phyloP scores from a whole-genome alignment of 345 rosid species.

The Firmiana major region DNA sequence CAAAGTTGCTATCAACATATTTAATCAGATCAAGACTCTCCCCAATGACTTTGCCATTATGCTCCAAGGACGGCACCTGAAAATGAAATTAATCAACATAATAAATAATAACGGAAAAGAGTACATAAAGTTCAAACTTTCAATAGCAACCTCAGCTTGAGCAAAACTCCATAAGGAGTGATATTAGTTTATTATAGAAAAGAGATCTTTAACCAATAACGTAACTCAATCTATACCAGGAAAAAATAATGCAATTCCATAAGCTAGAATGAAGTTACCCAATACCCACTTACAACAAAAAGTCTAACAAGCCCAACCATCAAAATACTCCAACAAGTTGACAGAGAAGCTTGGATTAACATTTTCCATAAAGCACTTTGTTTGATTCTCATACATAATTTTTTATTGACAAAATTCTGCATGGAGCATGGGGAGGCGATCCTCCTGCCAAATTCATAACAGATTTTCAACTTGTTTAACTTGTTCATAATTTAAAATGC shows the following conservation, averaged over 20 bases:
- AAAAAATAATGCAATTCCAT: not conserved
- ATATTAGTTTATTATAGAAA: not conserved
- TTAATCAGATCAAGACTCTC: constrained; percentile 84
- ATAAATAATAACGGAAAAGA: not conserved
- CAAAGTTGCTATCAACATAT: constrained; percentile 75
- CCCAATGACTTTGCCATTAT: constrained; percentile 77
- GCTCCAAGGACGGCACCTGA: constrained; percentile 91
- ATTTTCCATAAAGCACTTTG: not conserved
- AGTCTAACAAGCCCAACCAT: not conserved
- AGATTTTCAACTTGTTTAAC: too few species aligned
- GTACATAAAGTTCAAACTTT: not conserved
- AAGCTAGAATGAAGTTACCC: not conserved
- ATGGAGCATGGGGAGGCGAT: not conserved
- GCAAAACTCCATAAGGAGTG: not conserved
- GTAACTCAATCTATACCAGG: not conserved
- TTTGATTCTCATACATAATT: not conserved
- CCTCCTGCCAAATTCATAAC: not conserved
- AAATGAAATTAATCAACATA: constrained; percentile 5
- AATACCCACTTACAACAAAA: not conserved
- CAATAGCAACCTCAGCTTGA: not conserved
- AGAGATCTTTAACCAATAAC: not conserved
- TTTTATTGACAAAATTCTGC: not conserved
- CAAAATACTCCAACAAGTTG: not conserved
- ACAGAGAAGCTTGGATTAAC: not conserved
- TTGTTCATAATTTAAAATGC: not conserved